Base-by-base conservation (phyloP, 176 grass and related monocot species). In the Eleusine indica region DNA sequence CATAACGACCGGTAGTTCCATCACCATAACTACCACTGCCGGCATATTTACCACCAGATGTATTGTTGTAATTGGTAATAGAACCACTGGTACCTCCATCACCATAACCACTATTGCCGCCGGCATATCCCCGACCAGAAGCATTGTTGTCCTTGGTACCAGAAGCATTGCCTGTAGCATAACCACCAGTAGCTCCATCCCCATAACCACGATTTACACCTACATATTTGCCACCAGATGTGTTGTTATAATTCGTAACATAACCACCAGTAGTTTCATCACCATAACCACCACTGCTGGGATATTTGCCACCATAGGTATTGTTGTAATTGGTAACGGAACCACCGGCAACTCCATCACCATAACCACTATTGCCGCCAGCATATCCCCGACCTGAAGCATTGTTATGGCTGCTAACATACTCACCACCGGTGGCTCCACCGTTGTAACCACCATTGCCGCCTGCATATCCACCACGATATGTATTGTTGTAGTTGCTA, bases 391-490 rank as follows among this genome's bases (percentile, higher is more conserved):
- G 57, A 22, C 57, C 57, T 22, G 57, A 22, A 60, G n/a, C 57
- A 60, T 60, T 60, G 21, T 60, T 60, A 60, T 60, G n/a, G 7
- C 21, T 22, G 53, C 53, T 80, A 74, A 35, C 63, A 74, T 86
- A 57, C 71, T 73, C 84, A 17, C 73, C 47, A 3, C 73, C 61
- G 3, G 56, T 68, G 70, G 74, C 64, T 66, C 80, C 73, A 14
- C 35, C 35, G 40, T n/a, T 29, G 28, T 81, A 76, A 29, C 83
- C 88, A 73, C 44, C 77, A 73, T 9, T 68, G 44, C 35, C 46
- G n/a, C 37, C 46, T 13, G 62, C 63, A 79, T 82, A 85, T 82
- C 85, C 82, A 10, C 77, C 81, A 66, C 35, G 17, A 18, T 65
- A 66, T 37, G 73, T 74, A 69, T 79, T 70, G 70, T 19, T 68